Conservation (phyloP, 2,329 filamentous ascomycete genomes). For the Rutstroemia sydowiana region DNA sequence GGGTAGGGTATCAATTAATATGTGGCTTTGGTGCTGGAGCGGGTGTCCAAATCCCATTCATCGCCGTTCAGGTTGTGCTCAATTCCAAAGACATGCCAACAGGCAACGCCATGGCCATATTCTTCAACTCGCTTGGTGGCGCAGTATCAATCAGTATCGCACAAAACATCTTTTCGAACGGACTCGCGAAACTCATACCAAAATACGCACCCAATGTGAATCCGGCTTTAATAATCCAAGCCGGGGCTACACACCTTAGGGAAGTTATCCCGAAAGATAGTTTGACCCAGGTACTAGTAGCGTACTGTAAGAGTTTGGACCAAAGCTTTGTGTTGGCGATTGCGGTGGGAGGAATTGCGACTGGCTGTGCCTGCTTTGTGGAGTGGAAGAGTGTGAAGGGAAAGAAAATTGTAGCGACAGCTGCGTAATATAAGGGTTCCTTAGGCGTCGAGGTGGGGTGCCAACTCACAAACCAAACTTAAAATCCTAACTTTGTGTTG, state of each 20-base stretch:
- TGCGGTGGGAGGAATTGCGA: slow-evolving; percentile 25
- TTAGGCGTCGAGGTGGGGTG: too few species aligned
- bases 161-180: slow-evolving; percentile 39
- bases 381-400: slow-evolving; percentile 30
- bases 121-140: slow-evolving; percentile 51
- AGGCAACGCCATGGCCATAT: slow-evolving; percentile 49
- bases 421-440: slow-evolving; percentile 9
- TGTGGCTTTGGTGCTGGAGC: slow-evolving; percentile 40
- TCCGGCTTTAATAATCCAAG: slow-evolving; percentile 33
- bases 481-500: too few species aligned
- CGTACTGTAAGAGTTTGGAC: slow-evolving; percentile 32
- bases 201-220: slow-evolving; percentile 29
- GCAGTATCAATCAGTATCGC: slow-evolving; percentile 47
- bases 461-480: too few species aligned
- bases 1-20: slow-evolving; percentile 48
- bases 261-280: slow-evolving; percentile 28
- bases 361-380: slow-evolving; percentile 23
- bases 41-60: slow-evolving; percentile 41
- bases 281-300: slow-evolving; percentile 34
- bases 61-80: slow-evolving; percentile 44
- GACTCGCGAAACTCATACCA: slow-evolving; percentile 24
- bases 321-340: slow-evolving; percentile 25
- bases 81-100: slow-evolving; percentile 45
- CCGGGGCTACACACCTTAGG: slow-evolving; percentile 37
- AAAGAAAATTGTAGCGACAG: slow-evolving; percentile 23